A percentile compares a stretch with the other conserved stretches of the same genome.
These are phyloP conservation scores for Kazachstania sp. DNA, from an alignment of 1,139 yeast species.

Conservation along the genomic window DNA sequence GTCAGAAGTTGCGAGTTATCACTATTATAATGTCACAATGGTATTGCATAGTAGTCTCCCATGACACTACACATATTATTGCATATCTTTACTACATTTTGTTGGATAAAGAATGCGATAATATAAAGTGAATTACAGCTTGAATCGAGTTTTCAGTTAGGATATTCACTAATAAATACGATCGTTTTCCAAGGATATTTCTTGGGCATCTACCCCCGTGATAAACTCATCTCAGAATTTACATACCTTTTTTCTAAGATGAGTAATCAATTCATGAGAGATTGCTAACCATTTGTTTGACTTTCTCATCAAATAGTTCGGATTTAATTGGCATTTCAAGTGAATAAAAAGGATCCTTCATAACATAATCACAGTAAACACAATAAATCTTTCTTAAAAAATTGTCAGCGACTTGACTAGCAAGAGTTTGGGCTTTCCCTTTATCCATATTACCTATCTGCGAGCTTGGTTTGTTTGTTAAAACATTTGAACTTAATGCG, in stretches of 20 bases:
- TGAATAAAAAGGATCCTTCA: conserved; percentile 93
- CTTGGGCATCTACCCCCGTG: too few species aligned
- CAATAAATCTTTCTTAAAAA: conserved; percentile 55
- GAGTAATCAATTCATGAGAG: background rate
- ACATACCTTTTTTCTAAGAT: background rate
- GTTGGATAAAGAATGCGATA: too few species aligned
- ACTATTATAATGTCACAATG: too few species aligned
- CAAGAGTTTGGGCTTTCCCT: conserved; percentile 24
- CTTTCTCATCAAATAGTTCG: conserved; percentile 57
- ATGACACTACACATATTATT: too few species aligned
- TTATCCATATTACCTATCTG: conserved; percentile 7
- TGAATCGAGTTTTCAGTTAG: too few species aligned
- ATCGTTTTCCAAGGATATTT: too few species aligned
- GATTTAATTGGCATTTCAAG: conserved; percentile 93
- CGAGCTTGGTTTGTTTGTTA: conserved; percentile 4
- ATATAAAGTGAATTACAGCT: too few species aligned
- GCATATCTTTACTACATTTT: too few species aligned
- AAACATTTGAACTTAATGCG: conserved; percentile 39
- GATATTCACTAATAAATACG: too few species aligned
- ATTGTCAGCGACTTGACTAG: conserved; percentile 40
- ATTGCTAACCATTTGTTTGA: conserved; percentile 20
- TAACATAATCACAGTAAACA: conserved; percentile 75
- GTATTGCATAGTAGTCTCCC: too few species aligned
- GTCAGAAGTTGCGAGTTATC: too few species aligned
- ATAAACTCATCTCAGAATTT: too few species aligned